These are phyloP conservation scores for Erodium trifolium DNA, from an alignment of 441 rosid genomes.

Conservation along the genomic window DNA sequence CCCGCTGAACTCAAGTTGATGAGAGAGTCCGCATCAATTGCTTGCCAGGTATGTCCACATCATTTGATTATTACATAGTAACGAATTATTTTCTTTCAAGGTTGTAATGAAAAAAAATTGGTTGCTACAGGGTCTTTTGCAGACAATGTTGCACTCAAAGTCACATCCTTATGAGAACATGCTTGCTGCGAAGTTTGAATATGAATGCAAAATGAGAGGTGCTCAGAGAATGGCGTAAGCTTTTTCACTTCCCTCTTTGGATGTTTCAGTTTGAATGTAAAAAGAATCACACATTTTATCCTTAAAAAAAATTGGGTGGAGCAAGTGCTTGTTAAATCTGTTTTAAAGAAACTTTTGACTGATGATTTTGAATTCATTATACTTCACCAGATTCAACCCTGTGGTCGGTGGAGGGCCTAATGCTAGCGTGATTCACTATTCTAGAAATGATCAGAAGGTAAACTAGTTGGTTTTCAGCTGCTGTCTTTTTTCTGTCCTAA, in stretches of 20 bases:
- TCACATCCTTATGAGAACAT: constrained; percentile 61
- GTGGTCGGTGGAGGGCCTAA: constrained; percentile 94
- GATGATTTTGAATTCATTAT: constrained; percentile 16
- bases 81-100: not conserved
- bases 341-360: constrained; percentile 5
- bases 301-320: too few relatives aligned
- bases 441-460: constrained; percentile 89
- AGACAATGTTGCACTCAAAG: constrained; percentile 85
- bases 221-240: constrained; percentile 98
- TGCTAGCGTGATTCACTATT: constrained; percentile 82
- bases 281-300: too few relatives aligned
- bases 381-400: constrained; percentile 65
- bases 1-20: constrained; percentile 77
- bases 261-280: constrained; percentile 9
- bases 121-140: constrained; percentile 64
- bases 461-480: constrained; percentile 20
- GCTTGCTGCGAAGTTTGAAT: constrained; percentile 77
- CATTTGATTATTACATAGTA: not conserved
- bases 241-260: constrained; percentile 18
- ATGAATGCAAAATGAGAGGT: constrained; percentile 87
- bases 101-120: not conserved
- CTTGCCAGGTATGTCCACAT: constrained; percentile 69
- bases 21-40: constrained; percentile 92
- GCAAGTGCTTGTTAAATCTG: too few relatives aligned
- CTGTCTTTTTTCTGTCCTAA: too few relatives aligned